Conservation (phyloP, 2,329 filamentous ascomycete species). For the Microsporum canis region DNA sequence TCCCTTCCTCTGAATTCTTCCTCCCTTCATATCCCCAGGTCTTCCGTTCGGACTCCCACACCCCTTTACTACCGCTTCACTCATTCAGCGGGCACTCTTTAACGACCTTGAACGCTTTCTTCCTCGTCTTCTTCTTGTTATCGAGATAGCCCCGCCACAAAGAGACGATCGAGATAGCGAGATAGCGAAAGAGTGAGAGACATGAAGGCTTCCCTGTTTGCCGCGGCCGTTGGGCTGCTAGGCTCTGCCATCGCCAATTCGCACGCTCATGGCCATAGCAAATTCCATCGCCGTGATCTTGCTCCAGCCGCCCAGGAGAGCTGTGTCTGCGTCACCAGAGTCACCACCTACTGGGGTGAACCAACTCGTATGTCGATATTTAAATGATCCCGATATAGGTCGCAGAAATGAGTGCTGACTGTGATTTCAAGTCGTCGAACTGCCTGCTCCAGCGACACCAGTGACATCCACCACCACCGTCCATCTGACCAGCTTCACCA, state of each 20-base stretch:
- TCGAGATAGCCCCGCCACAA: background rate
- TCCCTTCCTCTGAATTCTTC: background rate
- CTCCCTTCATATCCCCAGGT: constrained; percentile 5
- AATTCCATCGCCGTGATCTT: constrained; percentile 45
- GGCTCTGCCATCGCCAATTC: constrained; percentile 46
- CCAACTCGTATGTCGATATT: constrained; percentile 43
- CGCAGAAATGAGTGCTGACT: constrained; percentile 15
- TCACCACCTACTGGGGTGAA: constrained; percentile 57
- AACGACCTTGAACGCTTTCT: constrained; percentile 12
- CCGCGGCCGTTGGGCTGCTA: constrained; percentile 45
- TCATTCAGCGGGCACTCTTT: constrained; percentile 76
- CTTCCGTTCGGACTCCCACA: background rate
- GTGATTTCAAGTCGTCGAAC: background rate
- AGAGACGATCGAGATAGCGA: background rate
- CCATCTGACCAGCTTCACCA: constrained; percentile 30
- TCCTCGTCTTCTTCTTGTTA: background rate
- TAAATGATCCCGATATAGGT: constrained; percentile 16
- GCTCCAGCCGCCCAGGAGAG: constrained; percentile 21
- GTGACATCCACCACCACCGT: constrained; percentile 24
- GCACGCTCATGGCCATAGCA: constrained; percentile 41
- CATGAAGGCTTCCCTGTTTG: constrained; percentile 65
- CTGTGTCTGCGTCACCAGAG: constrained; percentile 65
- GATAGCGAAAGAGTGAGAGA: background rate
- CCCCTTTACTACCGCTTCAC: constrained; percentile 27
- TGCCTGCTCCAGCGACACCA: background rate